Conservation (phyloP, 805 yeast species). For the Blastobotrys peoriensis region DNA sequence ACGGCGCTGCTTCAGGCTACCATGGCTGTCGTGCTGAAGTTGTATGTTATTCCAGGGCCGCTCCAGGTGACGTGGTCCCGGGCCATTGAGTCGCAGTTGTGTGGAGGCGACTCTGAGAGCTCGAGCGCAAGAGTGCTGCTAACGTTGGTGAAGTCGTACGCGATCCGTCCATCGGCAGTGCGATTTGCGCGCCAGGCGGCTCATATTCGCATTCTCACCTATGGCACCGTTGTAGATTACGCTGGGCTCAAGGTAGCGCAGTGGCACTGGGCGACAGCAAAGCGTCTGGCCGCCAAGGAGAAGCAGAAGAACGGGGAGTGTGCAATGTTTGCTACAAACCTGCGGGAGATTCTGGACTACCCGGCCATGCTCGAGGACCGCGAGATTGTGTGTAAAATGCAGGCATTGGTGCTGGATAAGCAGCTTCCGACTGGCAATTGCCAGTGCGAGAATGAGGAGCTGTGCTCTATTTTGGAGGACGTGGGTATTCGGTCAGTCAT, state of each 20-base stretch:
- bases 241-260: slow-evolving; percentile 11
- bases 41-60: slow-evolving; percentile 1
- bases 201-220: slow-evolving; percentile 25
- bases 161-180: slow-evolving; percentile 21
- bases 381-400: slow-evolving; percentile 23
- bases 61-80: slow-evolving; percentile 6
- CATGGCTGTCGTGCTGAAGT: slow-evolving; percentile 13
- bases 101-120: slow-evolving; percentile 32
- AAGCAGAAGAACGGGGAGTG: slow-evolving; percentile 4
- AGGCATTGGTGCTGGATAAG: slow-evolving; percentile 13
- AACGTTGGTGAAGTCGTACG: slow-evolving; percentile 24
- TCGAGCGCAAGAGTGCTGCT: slow-evolving; percentile 21
- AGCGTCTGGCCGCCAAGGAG: slow-evolving; percentile 12
- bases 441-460: slow-evolving; percentile 17
- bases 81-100: slow-evolving; percentile 33
- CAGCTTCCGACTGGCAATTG: slow-evolving; percentile 12
- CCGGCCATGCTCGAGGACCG: slow-evolving; percentile 16
- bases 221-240: slow-evolving; percentile 16
- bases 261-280: slow-evolving; percentile 25
- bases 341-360: slow-evolving; percentile 1
- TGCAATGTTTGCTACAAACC: not conserved
- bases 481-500: slow-evolving; percentile 22
- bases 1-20: slow-evolving; percentile 16
- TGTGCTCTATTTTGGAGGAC: slow-evolving; percentile 20
- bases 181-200: slow-evolving; percentile 27